Conservation (phyloP, 345 rosid genomes). For the Psidium friedrichsthalianum region DNA sequence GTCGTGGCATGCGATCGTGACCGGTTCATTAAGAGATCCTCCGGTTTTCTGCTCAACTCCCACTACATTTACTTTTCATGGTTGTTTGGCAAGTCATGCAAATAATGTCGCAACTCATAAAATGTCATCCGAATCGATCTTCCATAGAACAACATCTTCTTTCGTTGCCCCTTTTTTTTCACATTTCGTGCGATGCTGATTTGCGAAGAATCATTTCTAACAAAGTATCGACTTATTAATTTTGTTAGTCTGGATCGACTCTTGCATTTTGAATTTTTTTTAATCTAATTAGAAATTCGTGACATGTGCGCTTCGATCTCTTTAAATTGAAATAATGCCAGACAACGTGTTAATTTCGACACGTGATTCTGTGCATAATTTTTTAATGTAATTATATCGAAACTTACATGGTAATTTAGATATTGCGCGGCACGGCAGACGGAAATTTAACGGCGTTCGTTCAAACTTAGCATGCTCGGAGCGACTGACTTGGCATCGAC, state of each 20-base stretch:
- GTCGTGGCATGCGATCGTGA: not conserved
- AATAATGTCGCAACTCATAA: not conserved
- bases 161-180: not conserved
- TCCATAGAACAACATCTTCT: not conserved
- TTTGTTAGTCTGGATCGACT: accelerated
- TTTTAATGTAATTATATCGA: not conserved
- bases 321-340: not conserved
- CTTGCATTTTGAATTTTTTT: not conserved
- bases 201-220: not conserved
- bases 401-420: not conserved
- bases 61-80: not conserved
- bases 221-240: not conserved
- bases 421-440: too few relatives aligned
- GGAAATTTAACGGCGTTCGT: too few relatives aligned
- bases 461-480: not conserved
- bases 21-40: not conserved
- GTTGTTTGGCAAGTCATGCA: not conserved
- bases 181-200: not conserved
- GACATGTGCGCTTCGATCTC: not conserved
- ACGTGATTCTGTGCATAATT: not conserved
- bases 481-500: not conserved
- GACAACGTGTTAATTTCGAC: not conserved
- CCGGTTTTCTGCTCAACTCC: not conserved
- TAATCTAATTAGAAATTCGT: not conserved
- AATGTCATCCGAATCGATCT: not conserved